Conservation (phyloP, 140 eudicot genomes). For the Flaveria floridana region DNA sequence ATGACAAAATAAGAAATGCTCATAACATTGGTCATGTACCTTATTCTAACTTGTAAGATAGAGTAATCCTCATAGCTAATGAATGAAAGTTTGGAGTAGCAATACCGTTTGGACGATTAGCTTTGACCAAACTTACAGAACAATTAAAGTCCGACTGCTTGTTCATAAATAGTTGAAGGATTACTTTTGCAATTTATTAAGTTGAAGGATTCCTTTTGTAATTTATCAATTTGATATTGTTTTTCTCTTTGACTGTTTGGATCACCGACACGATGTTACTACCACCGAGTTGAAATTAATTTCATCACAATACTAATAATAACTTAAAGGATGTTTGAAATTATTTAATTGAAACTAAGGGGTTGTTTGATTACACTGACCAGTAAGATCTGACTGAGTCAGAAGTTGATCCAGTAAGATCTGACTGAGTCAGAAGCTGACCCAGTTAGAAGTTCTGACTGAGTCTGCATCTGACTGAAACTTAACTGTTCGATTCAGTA, state of each 20-base stretch:
- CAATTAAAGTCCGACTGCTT: neutral
- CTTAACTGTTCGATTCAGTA: no score
- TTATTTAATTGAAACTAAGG: no score
- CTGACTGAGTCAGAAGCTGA: no score
- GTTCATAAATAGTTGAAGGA: constrained; percentile 15
- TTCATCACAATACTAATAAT: neutral
- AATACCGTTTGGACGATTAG: neutral
- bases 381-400: no score
- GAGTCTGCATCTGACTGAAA: no score
- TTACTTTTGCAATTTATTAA: constrained; percentile 7
- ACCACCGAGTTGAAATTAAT: neutral
- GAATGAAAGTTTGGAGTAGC: neutral
- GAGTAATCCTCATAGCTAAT: no score
- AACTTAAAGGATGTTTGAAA: no score
- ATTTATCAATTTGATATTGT: neutral
- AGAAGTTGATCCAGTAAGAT: no score
- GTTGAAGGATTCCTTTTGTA: constrained; percentile 23
- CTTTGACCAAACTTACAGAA: neutral
- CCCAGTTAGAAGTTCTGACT: no score
- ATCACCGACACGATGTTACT: constrained; percentile 32
- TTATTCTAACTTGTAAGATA: no score
- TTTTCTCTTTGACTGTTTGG: neutral
- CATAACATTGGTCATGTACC: neutral
- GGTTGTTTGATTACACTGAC: no score
- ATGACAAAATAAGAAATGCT: neutral